Base-by-base conservation (phyloP, 768 basidiomycete genomes). In the Termitomyces sp. region DNA sequence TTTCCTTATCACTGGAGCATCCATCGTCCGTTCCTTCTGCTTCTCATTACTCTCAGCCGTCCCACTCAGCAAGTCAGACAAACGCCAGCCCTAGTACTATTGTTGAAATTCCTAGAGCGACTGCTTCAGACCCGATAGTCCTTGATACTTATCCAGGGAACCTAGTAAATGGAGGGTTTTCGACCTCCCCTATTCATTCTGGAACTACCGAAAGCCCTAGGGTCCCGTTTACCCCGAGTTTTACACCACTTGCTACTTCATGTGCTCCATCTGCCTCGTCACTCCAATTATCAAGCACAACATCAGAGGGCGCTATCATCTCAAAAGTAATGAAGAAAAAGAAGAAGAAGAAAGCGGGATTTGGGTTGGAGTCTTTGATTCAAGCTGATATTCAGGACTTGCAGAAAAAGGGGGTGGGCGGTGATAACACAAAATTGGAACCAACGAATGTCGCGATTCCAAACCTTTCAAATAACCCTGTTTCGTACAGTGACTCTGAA, bases 331-430 rank as follows among this genome's bases (percentile, higher is more conserved):
- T n/a, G n/a, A n/a, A n/a, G n/a, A 49, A 48, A 34, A 62, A 56
- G 47, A 61, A 57, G 37, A 65, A 62, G 55, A 65, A 60, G 49
- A 62, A 57, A 53, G 30, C 40, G 4, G 43, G 48, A 18, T 39
- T 61, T 14, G 52, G 34, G 16, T 40, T 65, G 14, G 53, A 63
- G 14, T 53, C 54, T 7, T 50, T 63, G 26, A 57, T 65, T 14
- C 57, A 61, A 37, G 48, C 58, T 49, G 64, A 65, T 43, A 30
- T 65, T 5, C 49, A 65, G 39, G 62, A 65, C 36, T 47, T 65
- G 30, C 60, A 55, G 33, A 61, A 62, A 45, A 53, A 60, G 26
- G 51, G 51, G 37, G 26, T 39, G 37, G 26, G 27, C 20, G 60
- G 37, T 24, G 46, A 44, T 20, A 32, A 22, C 14, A 37, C 59